Evolutionary conservation across 1,284 basidiomycete species (phyloP).

Genomic region (Sphaerobolus stellatus): DNA sequence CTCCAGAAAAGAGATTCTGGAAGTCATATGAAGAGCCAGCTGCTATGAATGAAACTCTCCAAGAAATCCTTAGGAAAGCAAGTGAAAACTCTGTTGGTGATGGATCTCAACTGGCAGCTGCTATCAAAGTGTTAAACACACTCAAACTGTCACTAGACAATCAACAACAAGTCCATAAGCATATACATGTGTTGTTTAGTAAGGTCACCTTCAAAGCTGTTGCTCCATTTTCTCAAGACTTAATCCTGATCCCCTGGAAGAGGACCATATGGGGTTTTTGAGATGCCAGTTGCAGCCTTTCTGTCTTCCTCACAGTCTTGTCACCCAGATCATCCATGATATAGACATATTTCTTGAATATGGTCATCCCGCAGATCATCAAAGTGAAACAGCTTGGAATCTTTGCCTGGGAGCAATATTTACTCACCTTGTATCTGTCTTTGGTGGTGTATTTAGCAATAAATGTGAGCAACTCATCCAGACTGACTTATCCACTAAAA

Average conservation of each 20-base stretch:
- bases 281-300: neutral
- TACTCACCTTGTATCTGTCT: neutral
- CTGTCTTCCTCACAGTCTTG: neutral
- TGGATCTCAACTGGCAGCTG: neutral
- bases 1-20: no score
- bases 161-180: neutral
- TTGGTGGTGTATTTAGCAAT: no score
- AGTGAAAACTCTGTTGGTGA: neutral
- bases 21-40: no score
- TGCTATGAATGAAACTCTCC: no score
- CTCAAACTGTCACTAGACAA: neutral
- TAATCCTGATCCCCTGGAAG: neutral
- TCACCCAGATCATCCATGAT: neutral
- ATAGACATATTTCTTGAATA: neutral
- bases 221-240: neutral
- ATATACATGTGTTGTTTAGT: neutral
- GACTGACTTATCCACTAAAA: neutral
- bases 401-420: neutral
- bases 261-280: neutral
- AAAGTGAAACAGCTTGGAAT: neutral
- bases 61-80: no score
- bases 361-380: neutral
- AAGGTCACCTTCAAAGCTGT: neutral
- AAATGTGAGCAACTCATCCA: neutral
- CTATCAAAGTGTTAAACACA: neutral